Evolutionary conservation across 495 filamentous ascomycete species (phyloP).

Genomic region (Articulospora tetracladia): DNA sequence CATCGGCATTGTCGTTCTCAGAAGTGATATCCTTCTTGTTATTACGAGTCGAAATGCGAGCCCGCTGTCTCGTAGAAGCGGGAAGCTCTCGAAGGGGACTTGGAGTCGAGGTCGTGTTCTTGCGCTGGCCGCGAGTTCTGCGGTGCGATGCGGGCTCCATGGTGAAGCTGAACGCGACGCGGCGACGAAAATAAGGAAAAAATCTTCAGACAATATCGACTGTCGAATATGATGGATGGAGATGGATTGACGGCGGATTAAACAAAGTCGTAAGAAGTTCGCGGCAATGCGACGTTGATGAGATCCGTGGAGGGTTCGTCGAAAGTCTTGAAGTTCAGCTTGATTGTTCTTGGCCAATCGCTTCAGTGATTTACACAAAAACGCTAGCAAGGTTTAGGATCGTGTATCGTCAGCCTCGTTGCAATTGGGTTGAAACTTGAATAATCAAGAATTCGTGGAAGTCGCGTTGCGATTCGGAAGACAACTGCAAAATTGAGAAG

Average conservation of each 20-base stretch:
- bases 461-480: not conserved
- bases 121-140: not conserved
- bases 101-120: not conserved
- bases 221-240: not conserved
- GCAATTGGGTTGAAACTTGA: not conserved
- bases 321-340: not conserved
- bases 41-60: not conserved
- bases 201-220: not conserved
- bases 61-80: not conserved
- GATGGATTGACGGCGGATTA: not conserved
- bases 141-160: not conserved
- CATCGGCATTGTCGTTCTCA: not conserved
- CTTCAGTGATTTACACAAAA: not conserved
- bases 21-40: not conserved
- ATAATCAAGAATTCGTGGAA: not conserved
- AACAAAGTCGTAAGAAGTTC: not conserved
- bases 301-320: not conserved
- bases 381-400: too few relatives aligned
- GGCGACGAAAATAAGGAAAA: not conserved
- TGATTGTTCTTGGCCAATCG: not conserved
- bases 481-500: not conserved
- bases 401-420: not conserved
- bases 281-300: not conserved
- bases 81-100: not conserved
- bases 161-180: not conserved